These are phyloP conservation scores for Penicillium cataractarum DNA, from an alignment of 495 filamentous ascomycete genomes.

Conservation along the genomic window DNA sequence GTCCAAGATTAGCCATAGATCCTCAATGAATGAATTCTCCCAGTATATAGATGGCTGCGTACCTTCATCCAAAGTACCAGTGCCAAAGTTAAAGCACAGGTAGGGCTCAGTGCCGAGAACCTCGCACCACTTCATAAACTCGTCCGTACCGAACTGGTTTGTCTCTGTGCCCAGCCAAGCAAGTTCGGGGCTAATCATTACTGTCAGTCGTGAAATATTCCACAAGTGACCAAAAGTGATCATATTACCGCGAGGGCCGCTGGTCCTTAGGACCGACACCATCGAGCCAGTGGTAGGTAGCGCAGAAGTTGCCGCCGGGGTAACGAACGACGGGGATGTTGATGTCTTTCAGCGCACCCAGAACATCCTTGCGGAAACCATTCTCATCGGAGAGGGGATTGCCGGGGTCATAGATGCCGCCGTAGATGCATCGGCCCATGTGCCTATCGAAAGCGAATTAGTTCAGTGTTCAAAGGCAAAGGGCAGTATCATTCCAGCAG, in stretches of 20 bases:
- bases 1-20: background rate
- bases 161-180: conserved; percentile 76
- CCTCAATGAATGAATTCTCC: background rate
- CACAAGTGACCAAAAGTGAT: background rate
- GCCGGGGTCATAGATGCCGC: conserved; percentile 77
- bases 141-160: conserved; percentile 80
- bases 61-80: conserved; percentile 72
- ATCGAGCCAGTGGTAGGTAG: conserved; percentile 83
- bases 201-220: background rate
- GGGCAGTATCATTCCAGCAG: background rate
- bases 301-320: conserved; percentile 79
- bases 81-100: conserved; percentile 76
- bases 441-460: conserved; percentile 52
- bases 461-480: background rate
- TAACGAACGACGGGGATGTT: conserved; percentile 76
- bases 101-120: conserved; percentile 72
- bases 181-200: conserved; percentile 60
- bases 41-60: background rate
- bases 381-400: conserved; percentile 71
- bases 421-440: conserved; percentile 85
- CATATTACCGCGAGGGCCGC: conserved; percentile 55
- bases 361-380: conserved; percentile 76
- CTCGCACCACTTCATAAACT: conserved; percentile 80
- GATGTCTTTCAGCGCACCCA: conserved; percentile 68
- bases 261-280: conserved; percentile 72